phyloP scores from a whole-genome alignment of 176 grass and related monocot species.

The Olyra latifolia region DNA sequence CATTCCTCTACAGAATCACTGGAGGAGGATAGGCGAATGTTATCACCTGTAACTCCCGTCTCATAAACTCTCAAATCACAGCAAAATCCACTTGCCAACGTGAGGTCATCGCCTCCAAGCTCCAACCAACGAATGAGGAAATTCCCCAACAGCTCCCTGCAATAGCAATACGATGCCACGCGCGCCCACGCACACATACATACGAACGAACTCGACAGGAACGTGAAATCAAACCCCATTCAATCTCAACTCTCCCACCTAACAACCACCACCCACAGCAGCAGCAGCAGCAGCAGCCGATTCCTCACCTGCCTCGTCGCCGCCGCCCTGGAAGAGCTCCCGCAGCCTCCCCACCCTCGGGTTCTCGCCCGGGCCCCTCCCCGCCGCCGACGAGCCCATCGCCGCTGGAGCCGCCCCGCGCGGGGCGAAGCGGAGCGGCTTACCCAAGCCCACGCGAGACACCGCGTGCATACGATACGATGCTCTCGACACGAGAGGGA shows the following conservation, averaged over 20 bases:
- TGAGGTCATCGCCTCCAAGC: not conserved
- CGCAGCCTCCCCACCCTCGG: conserved; percentile 43
- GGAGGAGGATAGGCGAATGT: not conserved
- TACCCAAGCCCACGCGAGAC: not conserved
- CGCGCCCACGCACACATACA: not conserved
- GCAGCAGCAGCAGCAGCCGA: not conserved
- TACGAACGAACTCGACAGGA: not conserved
- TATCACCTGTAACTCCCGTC: not conserved
- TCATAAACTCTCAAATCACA: not conserved
- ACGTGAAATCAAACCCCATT: conserved; percentile 7
- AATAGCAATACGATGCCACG: conserved; percentile 13
- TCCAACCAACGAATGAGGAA: conserved; percentile 21
- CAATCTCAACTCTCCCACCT: not conserved
- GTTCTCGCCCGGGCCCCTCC: conserved; percentile 31
- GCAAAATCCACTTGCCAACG: not conserved
- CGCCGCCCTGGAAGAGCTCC: conserved; percentile 41
- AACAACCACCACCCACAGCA: not conserved
- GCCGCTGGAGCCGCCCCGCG: conserved; percentile 2
- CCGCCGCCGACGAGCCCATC: conserved; percentile 33
- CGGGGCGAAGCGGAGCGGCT: conserved; percentile 3
- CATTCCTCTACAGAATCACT: not conserved
- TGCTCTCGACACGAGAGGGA: not conserved
- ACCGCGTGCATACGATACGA: conserved; percentile 17
- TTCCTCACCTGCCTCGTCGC: conserved; percentile 31
- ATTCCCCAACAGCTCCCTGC: conserved; percentile 1